A percentile compares a stretch with the other conserved stretches of the same genome.
Conservation (phyloP, 352 stramenopile genomes). For the Phytophthora agathidicida region DNA sequence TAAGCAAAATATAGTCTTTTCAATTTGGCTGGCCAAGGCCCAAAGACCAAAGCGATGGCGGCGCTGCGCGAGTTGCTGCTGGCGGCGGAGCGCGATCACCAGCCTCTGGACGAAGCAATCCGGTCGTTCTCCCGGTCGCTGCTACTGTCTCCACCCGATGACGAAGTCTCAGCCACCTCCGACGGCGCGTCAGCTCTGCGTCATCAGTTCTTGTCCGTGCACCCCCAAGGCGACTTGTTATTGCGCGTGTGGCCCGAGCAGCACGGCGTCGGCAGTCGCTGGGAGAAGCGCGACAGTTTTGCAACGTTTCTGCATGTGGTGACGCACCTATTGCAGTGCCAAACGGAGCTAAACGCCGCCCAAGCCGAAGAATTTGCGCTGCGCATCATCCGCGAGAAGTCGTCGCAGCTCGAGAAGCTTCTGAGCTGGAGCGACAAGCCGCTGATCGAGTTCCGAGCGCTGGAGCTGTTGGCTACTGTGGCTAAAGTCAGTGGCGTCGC, state of each 20-base stretch:
- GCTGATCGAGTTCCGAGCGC: conserved; percentile 70
- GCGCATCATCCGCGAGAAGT: conserved; percentile 73
- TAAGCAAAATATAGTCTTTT: neutral
- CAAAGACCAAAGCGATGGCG: conserved; percentile 14
- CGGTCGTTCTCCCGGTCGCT: conserved; percentile 42
- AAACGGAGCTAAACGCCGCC: conserved; percentile 27
- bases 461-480: conserved; percentile 63
- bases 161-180: neutral
- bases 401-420: conserved; percentile 64
- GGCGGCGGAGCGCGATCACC: conserved; percentile 55
- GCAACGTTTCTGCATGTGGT: conserved; percentile 69
- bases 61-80: conserved; percentile 76
- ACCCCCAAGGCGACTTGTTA: conserved; percentile 62
- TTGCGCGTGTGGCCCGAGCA: conserved; percentile 72
- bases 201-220: conserved; percentile 55
- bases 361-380: conserved; percentile 71
- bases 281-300: conserved; percentile 72
- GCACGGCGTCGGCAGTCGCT: conserved; percentile 52
- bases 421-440: conserved; percentile 89
- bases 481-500: conserved; percentile 42
- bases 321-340: conserved; percentile 45
- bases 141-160: neutral
- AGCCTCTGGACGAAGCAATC: conserved; percentile 66
- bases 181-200: conserved; percentile 15
- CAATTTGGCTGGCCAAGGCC: conserved; percentile 9